Base-by-base conservation (phyloP, 116 monocot species). In the Phalaenopsis hybrid region DNA sequence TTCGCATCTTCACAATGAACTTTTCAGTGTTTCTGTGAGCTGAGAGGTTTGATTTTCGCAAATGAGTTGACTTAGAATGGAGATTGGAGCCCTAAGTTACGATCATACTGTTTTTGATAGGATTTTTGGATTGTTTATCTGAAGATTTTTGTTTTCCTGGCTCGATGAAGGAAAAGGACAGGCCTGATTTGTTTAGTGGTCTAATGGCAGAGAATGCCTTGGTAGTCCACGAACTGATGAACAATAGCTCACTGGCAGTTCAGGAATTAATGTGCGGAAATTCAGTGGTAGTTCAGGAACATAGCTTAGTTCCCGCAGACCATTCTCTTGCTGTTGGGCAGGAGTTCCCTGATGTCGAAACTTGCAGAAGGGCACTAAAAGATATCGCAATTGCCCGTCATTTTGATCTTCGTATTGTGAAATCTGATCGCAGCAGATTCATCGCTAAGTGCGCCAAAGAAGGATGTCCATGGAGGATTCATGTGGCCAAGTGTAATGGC, bases 391-490 rank as follows among this genome's bases (percentile, higher is more conserved):
- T 99, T 31, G 89, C 99, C 68, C 80, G 93, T 41, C 99, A 99
- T 84, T 99, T 95, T 25, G 99, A 95, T 79, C 92, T 99, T 17
- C 90, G 93, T 67, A 95, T 99, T 1, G 95, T 99, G 68, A 99
- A 99, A 79, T 99, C 98, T 1, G 99, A 99, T 77, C 86, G 99
- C 18, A 99, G 99, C 82, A 86, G 99, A 48, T 99, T 95, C 83
- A 99, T 99, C 8, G 99, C 95, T 13, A 99, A 92, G 78, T 99
- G 99, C 77, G 90, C 99, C 6, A 95, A 92, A 75, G 95, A 95
- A 85, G 99, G 93, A 2, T 99, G 99, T 79, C 99, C 99, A 0
- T 99, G 99, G 95, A 85, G 99, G 23, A 85, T 99, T 57, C 99
- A 99, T 79, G 93, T 95, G 18, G 99, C 99, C 4, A 99, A 99